Percentiles rank a stretch among this genome's conserved stretches.
phyloP scores from a whole-genome alignment of 345 rosid species.

The Populus nigra region DNA sequence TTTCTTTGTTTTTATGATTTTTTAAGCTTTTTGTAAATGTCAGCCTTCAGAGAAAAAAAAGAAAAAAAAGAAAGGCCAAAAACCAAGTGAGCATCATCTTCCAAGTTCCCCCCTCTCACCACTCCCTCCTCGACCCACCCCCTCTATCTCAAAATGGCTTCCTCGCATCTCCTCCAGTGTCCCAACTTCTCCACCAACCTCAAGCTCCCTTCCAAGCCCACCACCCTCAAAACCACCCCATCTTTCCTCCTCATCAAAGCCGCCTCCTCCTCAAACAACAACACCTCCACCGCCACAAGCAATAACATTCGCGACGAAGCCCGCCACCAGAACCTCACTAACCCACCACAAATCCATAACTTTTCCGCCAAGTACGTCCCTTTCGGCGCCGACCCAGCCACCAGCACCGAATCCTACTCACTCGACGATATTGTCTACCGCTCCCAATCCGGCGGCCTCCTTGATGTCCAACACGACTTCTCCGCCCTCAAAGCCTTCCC shows the following conservation, averaged over 20 bases:
- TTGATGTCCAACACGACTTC: slow-evolving; percentile 31
- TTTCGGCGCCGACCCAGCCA: slow-evolving; percentile 34
- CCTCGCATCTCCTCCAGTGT: slow-evolving; percentile 19
- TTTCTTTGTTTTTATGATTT: too few relatives aligned
- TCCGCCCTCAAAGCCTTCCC: slow-evolving; percentile 21
- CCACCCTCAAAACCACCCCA: slow-evolving; percentile 10
- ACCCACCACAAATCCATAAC: slow-evolving; percentile 17
- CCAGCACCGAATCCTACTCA: slow-evolving; percentile 20
- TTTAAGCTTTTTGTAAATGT: too few relatives aligned
- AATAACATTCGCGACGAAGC: slow-evolving; percentile 54
- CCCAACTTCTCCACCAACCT: slow-evolving; percentile 8
- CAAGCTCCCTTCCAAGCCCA: neutral
- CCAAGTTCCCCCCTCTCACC: neutral
- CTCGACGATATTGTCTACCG: slow-evolving; percentile 35
- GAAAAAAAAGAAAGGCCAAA: too few relatives aligned
- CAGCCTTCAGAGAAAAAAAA: too few relatives aligned
- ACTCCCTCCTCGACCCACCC: neutral
- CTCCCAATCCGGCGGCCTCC: slow-evolving; percentile 23
- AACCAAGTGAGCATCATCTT: too few relatives aligned
- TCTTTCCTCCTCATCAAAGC: slow-evolving; percentile 11
- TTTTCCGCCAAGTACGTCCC: slow-evolving; percentile 62
- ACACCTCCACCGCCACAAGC: slow-evolving; percentile 14
- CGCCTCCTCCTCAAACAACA: slow-evolving; percentile 5
- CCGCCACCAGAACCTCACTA: slow-evolving; percentile 33
- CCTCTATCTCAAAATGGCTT: slow-evolving; percentile 27